Base-by-base conservation (phyloP, 2,329 filamentous ascomycete genomes). In the Fusarium penzigii region DNA sequence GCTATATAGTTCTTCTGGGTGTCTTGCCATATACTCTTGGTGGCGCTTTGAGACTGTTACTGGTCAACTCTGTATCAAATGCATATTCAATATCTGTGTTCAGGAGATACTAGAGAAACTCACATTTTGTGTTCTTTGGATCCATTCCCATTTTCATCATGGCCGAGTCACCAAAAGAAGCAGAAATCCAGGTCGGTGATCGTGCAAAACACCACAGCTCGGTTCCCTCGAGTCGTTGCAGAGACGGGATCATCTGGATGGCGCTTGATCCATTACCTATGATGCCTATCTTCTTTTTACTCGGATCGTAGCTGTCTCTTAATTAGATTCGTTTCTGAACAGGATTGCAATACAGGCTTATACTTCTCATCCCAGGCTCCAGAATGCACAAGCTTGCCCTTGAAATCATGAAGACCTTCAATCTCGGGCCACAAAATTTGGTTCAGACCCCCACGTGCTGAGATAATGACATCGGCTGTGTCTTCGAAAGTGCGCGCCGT, bases 131-230 rank as follows among this genome's bases (percentile, higher is more conserved):
- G 16, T 55, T 29, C 2, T 25, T 44, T 5, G 55, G 55, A 3
- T 52, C 46, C 45, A 42, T 52, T 3, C 51, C 53, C 13, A 56
- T 38, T 12, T 51, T 54, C 34, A 34, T 32, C 47, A 56, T 54
- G 13, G 46, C 48, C 4, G 13, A 16, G 14, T 54, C 53, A 6
- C 53, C 51, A 25, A 54, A 54, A 1, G 44, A 43, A 17, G 42
- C 29, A 0, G 48, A 40, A 16, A 55, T 41, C 52, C 52, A 55
- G 7, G 49, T 52, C 3, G 44, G 44, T 14, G 29, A 41, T 5
- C 52, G 29, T 3, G 39, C 49, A 39, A 55, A 52, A 17, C 38
- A 39, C 34, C 43, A 46, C n/a, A 53, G 16, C 38, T 53, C 42
- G 32, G 25, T n/a, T 3, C 48, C 48, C 14, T 53, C 51, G 0